Evolutionary conservation across 1,284 basidiomycete genomes (phyloP), one percentile per base, ranked within the genome.

Genomic region (Apiotrichum porosum): DNA sequence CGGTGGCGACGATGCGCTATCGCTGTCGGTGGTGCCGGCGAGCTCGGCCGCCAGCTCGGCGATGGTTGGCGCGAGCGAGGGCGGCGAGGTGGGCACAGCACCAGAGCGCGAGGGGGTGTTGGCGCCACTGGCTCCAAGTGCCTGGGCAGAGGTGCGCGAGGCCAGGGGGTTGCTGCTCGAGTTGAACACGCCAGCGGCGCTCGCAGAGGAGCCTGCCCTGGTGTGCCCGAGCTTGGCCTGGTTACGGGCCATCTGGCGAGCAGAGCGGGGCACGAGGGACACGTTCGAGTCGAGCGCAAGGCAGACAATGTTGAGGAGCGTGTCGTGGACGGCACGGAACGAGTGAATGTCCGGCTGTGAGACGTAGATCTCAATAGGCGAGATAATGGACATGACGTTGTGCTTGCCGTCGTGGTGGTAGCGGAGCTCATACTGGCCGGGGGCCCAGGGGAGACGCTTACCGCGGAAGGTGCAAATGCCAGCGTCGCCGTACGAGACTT

Each of bases 341-440:
- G 71, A 85, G 58, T 83, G 79, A 12, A 85, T 70, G 21, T 80
- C 76, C 10, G 54, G 54, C 44, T 55, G 46, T 19, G 49, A 38
- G 21, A 46, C 37, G 60, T 83, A 89, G 33, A 98, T 84, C 68
- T 95, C 90, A 51, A 97, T 75, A 1, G 89, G 88, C 2, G 83
- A 83, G 46, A 86, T 83, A 40, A 85, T 71, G 46, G 83, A 82
- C 80, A 98, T 86, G 48, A 98, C 94, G 67, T 93, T 95, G 75
- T 98, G 89, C 71, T 94, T 97, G 39, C 89, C 88, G 68, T 90
- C 87, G 61, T 93, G 90, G 68, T 94, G 90, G 47, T 65, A 71
- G 57, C 78, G 67, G 62, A 92, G 82, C 78, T 98, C 94, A 69
- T 97, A 98, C 47, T 75, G 73, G 4, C 94, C 95, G 24, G 81